Evolutionary conservation across 2,329 filamentous ascomycete species (phyloP).

Genomic region (Penicillium rolfsii): DNA sequence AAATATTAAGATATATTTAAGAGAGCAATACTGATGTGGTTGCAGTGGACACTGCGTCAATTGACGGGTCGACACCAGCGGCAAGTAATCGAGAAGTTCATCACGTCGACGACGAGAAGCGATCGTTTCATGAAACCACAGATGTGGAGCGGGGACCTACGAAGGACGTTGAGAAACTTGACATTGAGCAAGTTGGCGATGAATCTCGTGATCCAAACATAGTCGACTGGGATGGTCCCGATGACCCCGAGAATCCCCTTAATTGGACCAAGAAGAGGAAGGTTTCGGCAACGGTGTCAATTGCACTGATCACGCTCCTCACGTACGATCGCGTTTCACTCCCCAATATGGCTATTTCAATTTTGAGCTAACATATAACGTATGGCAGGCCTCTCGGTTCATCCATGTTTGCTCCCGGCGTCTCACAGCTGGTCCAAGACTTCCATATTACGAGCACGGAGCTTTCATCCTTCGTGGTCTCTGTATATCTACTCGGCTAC

Average conservation of each 20-base stretch:
- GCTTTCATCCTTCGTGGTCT: constrained; percentile 59
- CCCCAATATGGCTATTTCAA: constrained; percentile 15
- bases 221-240: constrained; percentile 62
- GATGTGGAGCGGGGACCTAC: constrained; percentile 21
- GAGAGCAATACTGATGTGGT: not conserved
- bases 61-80: constrained; percentile 23
- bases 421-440: constrained; percentile 48
- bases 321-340: constrained; percentile 13
- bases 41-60: constrained; percentile 14
- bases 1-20: not conserved
- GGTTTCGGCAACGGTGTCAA: constrained; percentile 50
- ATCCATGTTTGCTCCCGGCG: constrained; percentile 52
- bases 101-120: constrained; percentile 12
- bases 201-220: constrained; percentile 49
- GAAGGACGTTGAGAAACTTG: not conserved
- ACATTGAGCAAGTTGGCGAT: not conserved
- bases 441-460: constrained; percentile 51
- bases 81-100: constrained; percentile 18
- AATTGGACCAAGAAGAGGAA: constrained; percentile 44
- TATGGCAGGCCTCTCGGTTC: constrained; percentile 39
- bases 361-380: not conserved
- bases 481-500: constrained; percentile 65
- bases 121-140: not conserved
- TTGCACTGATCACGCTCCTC: constrained; percentile 50
- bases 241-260: constrained; percentile 50